These are phyloP conservation scores for Breviolum minutum DNA, from an alignment of 73 alveolate species.

Conservation along the genomic window DNA sequence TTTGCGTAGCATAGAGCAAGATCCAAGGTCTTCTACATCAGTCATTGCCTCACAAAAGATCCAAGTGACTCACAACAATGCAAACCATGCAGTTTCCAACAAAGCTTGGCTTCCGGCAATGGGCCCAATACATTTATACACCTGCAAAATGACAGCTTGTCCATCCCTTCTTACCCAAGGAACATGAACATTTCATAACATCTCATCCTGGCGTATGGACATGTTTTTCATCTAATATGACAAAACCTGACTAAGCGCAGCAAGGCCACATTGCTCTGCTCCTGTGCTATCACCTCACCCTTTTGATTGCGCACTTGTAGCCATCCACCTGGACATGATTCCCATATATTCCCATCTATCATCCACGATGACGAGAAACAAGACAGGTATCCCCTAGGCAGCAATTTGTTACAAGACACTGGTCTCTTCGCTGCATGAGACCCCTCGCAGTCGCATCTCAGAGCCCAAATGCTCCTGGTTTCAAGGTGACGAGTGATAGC, in stretches of 20 bases:
- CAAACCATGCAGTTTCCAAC: not conserved
- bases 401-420: not conserved
- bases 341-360: not conserved
- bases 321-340: slow-evolving; percentile 22
- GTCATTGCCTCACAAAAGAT: slow-evolving; percentile 42
- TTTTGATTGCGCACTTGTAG: slow-evolving; percentile 5
- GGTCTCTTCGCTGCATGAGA: slow-evolving; percentile 50
- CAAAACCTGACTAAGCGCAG: not conserved
- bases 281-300: slow-evolving; percentile 50
- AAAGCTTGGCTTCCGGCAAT: not conserved
- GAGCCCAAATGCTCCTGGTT: slow-evolving; percentile 38
- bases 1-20: slow-evolving; percentile 43
- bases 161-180: not conserved
- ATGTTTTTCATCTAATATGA: not conserved
- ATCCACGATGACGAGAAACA: not conserved
- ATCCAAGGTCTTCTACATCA: slow-evolving; percentile 15
- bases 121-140: slow-evolving; percentile 43
- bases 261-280: not conserved
- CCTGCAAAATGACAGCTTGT: not conserved
- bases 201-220: not conserved
- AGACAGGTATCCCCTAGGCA: not conserved
- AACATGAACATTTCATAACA: not conserved
- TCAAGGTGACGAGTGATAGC: not conserved
- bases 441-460: slow-evolving; percentile 53
- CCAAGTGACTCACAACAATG: not conserved